These are phyloP conservation scores for Carex arenaria DNA, from an alignment of 202 grass and related monocot species.

Conservation along the genomic window DNA sequence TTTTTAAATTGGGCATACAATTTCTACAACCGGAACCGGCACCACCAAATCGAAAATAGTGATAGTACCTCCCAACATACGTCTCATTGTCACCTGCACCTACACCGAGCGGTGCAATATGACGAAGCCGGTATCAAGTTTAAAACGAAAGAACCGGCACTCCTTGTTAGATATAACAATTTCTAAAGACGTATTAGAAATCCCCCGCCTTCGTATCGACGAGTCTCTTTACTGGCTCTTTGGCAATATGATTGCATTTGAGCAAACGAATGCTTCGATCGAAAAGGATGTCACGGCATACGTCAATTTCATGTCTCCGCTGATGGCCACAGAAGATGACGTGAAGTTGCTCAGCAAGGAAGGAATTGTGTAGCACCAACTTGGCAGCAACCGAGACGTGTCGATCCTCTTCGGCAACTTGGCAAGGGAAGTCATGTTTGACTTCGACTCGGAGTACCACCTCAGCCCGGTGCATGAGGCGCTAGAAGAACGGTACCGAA, in stretches of 20 bases:
- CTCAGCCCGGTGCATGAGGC: background rate
- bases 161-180: conserved; percentile 4
- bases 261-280: background rate
- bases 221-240: background rate
- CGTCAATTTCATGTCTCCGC: conserved; percentile 34
- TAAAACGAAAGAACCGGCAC: background rate
- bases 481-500: background rate
- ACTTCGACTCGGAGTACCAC: conserved; percentile 1
- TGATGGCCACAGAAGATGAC: conserved; percentile 19
- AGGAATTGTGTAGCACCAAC: conserved; percentile 17
- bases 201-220: background rate
- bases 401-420: conserved; percentile 7
- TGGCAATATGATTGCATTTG: conserved; percentile 26
- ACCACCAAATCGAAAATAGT: background rate
- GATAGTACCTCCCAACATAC: background rate
- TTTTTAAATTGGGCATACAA: conserved; percentile 12
- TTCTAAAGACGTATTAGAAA: accelerated
- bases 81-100: background rate
- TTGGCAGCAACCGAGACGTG: conserved; percentile 11
- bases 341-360: conserved; percentile 11
- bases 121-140: conserved; percentile 3
- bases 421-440: conserved; percentile 12
- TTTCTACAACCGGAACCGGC: background rate
- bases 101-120: background rate
- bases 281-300: conserved; percentile 23